Evolutionary conservation across 176 grass and related monocot genomes (phyloP), one percentile per base, ranked within the genome.

Genomic region (Zizania latifolia): DNA sequence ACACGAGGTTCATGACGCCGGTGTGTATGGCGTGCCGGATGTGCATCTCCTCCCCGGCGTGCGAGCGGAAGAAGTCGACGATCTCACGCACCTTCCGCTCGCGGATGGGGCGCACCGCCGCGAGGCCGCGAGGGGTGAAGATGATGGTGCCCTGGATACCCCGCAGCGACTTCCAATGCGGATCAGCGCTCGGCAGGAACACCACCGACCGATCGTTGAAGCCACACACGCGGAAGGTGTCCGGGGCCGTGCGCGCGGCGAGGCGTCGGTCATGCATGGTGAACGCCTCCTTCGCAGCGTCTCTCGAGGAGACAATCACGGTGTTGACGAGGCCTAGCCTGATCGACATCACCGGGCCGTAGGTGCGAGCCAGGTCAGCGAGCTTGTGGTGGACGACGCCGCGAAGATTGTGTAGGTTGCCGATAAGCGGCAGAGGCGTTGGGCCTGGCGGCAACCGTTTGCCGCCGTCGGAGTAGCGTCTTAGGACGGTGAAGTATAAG

Each of bases 241-340:
- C 82, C 5, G 82, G 90, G 15, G 75, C 4, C 4, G 51, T 4
- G 32, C 78, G 85, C 5, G 65, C 71, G 39, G 76, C 23, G 72
- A 88, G 64, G 22, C 36, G 30, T 0, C 60, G 35, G 38, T 88
- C 85, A 16, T 92, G 73, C 67, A 10, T 53, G n/a, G 71, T 48
- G 14, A 85, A 28, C 3, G 86, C 82, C 53, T 89, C 83, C 17
- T 48, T 0, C 1, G 79, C 83, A 9, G 78, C 70, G 8, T 55
- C 75, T 19, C n/a, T 39, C 10, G 79, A 81, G 27, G 90, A 92
- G 74, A 92, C 4, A 28, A 92, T n/a, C 12, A 92, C 65, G 13
- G 75, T 24, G 5, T 29, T 80, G 48, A 16, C 38, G 14, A 77
- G 75, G 0, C 86, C 79, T 0, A 86, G 46, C 35, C 24, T 45